Conservation (phyloP, 495 filamentous ascomycete species). For the Neurospora tetrasperma region DNA sequence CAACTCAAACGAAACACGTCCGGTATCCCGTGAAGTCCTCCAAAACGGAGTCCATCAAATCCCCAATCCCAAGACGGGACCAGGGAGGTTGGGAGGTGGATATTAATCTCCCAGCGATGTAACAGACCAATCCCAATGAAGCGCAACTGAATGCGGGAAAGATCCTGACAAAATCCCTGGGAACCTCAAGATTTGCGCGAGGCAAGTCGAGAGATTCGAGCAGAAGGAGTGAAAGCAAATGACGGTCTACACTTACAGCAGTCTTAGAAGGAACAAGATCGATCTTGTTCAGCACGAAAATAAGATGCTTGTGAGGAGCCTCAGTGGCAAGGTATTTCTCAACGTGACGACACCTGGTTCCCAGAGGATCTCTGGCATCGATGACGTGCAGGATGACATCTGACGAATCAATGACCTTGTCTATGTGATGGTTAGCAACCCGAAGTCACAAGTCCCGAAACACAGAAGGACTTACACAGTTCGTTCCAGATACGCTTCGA, state of each 20-base stretch:
- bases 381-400: conserved; percentile 93
- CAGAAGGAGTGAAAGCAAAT: conserved; percentile 10
- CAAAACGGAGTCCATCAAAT: conserved; percentile 78
- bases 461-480: conserved; percentile 44
- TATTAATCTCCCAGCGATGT: conserved; percentile 90
- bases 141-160: conserved; percentile 43
- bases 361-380: conserved; percentile 83
- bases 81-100: conserved; percentile 51
- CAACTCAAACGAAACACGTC: conserved; percentile 71
- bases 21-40: conserved; percentile 60
- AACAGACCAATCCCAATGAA: conserved; percentile 81
- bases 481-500: conserved; percentile 97
- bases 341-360: conserved; percentile 79
- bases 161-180: conserved; percentile 94
- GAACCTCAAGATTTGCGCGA: conserved; percentile 6
- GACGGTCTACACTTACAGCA: conserved; percentile 62
- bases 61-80: conserved; percentile 47
- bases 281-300: conserved; percentile 77
- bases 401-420: conserved; percentile 91
- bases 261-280: conserved; percentile 89
- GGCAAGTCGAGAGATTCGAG: conserved; percentile 8
- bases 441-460: neutral
- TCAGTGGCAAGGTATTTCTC: conserved; percentile 92
- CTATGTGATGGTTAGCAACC: conserved; percentile 9
- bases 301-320: conserved; percentile 69